Conservation (phyloP, 257 asterid species). For the Petunia axillaris region DNA sequence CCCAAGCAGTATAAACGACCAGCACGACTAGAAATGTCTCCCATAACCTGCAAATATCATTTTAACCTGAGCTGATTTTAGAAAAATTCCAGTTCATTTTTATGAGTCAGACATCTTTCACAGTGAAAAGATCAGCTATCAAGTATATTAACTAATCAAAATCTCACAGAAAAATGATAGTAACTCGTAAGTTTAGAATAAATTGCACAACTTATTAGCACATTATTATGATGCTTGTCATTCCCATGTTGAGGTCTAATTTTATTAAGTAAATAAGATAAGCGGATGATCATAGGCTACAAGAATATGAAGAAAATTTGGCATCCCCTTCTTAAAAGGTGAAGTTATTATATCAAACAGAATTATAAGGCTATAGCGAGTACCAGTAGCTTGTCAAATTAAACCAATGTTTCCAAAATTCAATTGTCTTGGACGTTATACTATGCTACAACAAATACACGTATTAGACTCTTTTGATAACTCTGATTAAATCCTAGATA, state of each 20-base stretch:
- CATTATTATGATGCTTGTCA: not conserved
- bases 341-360: too few species aligned
- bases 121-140: not conserved
- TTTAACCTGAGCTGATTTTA: constrained; percentile 32
- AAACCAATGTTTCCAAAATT: too few species aligned
- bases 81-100: constrained; percentile 19
- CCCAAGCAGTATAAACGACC: constrained; percentile 92
- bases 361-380: too few species aligned
- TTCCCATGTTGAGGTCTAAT: too few species aligned
- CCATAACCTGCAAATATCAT: constrained; percentile 63
- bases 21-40: constrained; percentile 66
- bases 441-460: too few species aligned
- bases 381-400: too few species aligned
- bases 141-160: not conserved
- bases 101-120: not conserved
- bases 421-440: too few species aligned
- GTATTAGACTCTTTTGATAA: too few species aligned
- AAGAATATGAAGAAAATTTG: too few species aligned
- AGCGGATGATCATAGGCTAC: too few species aligned
- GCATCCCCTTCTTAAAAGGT: too few species aligned
- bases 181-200: not conserved
- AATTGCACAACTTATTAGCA: constrained; percentile 2
- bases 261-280: too few species aligned
- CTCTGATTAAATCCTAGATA: not conserved
- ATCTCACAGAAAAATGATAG: not conserved